Percentiles rank a stretch among this genome's conserved stretches.
These are phyloP conservation scores for Epichloe bromicola DNA, from an alignment of 2,329 filamentous ascomycete genomes.

Conservation along the genomic window DNA sequence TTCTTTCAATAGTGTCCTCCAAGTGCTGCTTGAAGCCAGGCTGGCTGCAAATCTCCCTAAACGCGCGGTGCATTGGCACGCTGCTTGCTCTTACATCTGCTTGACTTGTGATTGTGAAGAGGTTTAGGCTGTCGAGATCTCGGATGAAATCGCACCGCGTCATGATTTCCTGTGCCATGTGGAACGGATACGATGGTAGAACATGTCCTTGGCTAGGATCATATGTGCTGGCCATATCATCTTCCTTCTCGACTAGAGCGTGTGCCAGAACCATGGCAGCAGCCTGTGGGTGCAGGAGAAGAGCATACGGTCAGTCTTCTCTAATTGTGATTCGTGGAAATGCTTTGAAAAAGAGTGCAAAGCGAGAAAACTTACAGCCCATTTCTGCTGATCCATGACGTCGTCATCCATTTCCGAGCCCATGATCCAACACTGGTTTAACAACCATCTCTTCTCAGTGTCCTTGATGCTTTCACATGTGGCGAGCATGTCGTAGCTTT, in stretches of 20 bases:
- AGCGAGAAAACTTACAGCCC: conserved; percentile 46
- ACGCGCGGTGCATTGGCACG: conserved; percentile 91
- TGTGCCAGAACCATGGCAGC: conserved; percentile 89
- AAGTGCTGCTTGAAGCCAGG: conserved; percentile 73
- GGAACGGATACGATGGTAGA: conserved; percentile 68
- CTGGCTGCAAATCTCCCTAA: conserved; percentile 66
- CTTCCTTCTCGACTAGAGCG: conserved; percentile 74
- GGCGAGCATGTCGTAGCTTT: conserved; percentile 62
- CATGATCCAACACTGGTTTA: conserved; percentile 64
- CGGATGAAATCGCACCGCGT: conserved; percentile 91
- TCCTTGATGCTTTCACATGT: conserved; percentile 64
- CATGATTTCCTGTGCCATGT: conserved; percentile 83
- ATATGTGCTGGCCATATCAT: conserved; percentile 52
- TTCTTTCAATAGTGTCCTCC: conserved; percentile 70
- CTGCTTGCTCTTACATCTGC: conserved; percentile 85
- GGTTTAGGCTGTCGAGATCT: conserved; percentile 80
- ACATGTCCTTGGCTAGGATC: conserved; percentile 56
- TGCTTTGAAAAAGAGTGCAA: neutral
- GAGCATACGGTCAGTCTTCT: neutral
- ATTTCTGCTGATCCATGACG: conserved; percentile 97
- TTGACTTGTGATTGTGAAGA: conserved; percentile 84
- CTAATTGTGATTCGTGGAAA: neutral
- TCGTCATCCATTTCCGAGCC: conserved; percentile 79
- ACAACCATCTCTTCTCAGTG: conserved; percentile 62
- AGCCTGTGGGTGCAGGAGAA: conserved; percentile 34